Evolutionary conservation across 106 monocot genomes (phyloP).

Genomic region (Dendrobium huoshanense): DNA sequence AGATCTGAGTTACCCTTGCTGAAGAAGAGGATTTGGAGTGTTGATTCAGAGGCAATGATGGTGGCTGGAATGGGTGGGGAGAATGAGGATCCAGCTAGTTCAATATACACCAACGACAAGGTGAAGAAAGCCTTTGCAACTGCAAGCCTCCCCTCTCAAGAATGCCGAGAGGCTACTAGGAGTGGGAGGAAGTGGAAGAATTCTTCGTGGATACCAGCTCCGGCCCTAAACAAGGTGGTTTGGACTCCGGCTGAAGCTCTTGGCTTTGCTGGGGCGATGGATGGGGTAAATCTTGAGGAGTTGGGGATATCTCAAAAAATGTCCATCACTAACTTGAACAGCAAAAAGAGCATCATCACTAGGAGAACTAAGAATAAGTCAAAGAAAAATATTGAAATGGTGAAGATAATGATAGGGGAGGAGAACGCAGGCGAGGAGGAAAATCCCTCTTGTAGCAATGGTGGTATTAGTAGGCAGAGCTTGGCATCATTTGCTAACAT

Average conservation of each 20-base stretch:
- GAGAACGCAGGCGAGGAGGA: neutral
- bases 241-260: neutral
- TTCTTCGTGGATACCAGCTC: neutral
- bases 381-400: neutral
- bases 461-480: neutral
- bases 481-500: neutral
- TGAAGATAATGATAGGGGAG: neutral
- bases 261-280: neutral
- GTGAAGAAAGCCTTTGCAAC: neutral
- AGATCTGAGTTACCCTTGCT: neutral
- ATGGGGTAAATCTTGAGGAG: neutral
- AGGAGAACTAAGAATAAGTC: neutral
- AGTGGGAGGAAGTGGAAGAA: neutral
- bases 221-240: neutral
- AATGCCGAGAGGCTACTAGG: neutral
- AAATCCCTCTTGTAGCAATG: neutral
- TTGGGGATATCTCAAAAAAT: neutral
- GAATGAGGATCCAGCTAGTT: neutral
- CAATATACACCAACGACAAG: neutral
- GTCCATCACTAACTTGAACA: neutral
- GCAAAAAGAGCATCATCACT: neutral
- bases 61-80: neutral
- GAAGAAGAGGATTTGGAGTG: neutral
- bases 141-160: neutral
- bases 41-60: neutral